A percentile compares a stretch with the other conserved stretches of the same genome.
Conservation (phyloP, 257 asterid species). For the Cruciata laevipes region DNA sequence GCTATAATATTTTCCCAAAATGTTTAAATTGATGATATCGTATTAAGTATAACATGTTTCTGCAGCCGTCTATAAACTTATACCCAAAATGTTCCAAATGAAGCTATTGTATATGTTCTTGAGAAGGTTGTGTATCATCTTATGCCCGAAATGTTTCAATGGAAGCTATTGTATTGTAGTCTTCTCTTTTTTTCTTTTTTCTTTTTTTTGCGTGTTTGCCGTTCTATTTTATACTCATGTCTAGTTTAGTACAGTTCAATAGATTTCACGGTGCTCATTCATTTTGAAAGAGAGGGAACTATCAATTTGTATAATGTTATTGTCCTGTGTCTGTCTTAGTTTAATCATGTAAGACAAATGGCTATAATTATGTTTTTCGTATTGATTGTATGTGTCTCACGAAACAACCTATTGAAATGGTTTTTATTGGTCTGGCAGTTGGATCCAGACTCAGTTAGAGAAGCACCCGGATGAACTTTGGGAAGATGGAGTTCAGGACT, state of each 20-base stretch:
- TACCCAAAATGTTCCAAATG: too few species aligned
- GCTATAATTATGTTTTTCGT: neutral
- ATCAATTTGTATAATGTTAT: neutral
- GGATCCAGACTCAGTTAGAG: constrained; percentile 76
- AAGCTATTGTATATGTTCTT: too few species aligned
- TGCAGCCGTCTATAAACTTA: too few species aligned
- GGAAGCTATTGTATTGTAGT: too few species aligned
- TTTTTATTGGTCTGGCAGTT: constrained; percentile 45
- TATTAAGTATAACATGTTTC: too few species aligned
- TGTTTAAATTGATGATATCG: neutral
- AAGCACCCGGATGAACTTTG: constrained; percentile 98
- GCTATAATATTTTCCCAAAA: constrained; percentile 3
- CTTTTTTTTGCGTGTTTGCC: neutral
- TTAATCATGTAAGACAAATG: neutral
- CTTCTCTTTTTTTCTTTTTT: too few species aligned
- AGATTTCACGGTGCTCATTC: neutral
- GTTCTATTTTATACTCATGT: neutral
- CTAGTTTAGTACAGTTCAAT: too few species aligned
- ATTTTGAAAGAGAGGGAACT: neutral
- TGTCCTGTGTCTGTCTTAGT: neutral
- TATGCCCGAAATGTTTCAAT: too few species aligned
- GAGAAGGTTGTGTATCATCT: too few species aligned
- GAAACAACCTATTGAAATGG: neutral
- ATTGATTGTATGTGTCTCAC: neutral
- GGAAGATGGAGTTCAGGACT: constrained; percentile 93